Base-by-base conservation (phyloP, 306 rosid species). In the Quercus variabilis region DNA sequence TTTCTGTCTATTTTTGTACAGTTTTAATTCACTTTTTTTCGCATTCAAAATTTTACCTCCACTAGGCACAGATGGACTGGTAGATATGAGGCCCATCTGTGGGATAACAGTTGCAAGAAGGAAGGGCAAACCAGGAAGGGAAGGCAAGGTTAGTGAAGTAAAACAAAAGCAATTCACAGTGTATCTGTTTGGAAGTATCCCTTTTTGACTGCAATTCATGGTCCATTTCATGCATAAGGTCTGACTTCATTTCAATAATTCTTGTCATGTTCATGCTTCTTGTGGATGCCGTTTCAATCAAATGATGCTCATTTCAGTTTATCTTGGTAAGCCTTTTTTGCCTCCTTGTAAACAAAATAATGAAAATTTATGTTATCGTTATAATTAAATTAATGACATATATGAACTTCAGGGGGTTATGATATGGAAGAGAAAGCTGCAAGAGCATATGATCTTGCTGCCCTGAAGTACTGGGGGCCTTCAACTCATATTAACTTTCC, bases 351-450 rank as follows among this genome's bases (percentile, higher is more conserved):
- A 43, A 3, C 3, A 2, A 17, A 51, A 28, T 6, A 21, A 35
- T 26, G 11, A 41, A 41, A 41, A 8, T 41, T 7, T 41, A 41
- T 41, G 46, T 41, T 8, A 2, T 41, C 11, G 46, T 41, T 41
- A 41, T 41, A 41, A 41, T 8, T 41, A 41, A 41, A 8, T 41
- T 11, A 8, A 41, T 41, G 46, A 41, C 46, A 0, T 8, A 41
- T 62, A 38, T 82, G 56, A 75, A 79, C 62, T 31, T 6, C 70
- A 95, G 99, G 99, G 21, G 99, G 99, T n/a, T 96, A 96, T 82
- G 99, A 96, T 83, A 93, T 90, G 98, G 99, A 96, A 84, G 98
- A 91, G 85, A 96, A 96, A 85, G 99, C 99, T 68, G 99, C 99
- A 20, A 96, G 96, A 80, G 94, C 99, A 30, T 96, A 96, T 84